Evolutionary conservation across 192 early-diverging fungal genomes (phyloP).

Genomic region (Coemansia sp.): DNA sequence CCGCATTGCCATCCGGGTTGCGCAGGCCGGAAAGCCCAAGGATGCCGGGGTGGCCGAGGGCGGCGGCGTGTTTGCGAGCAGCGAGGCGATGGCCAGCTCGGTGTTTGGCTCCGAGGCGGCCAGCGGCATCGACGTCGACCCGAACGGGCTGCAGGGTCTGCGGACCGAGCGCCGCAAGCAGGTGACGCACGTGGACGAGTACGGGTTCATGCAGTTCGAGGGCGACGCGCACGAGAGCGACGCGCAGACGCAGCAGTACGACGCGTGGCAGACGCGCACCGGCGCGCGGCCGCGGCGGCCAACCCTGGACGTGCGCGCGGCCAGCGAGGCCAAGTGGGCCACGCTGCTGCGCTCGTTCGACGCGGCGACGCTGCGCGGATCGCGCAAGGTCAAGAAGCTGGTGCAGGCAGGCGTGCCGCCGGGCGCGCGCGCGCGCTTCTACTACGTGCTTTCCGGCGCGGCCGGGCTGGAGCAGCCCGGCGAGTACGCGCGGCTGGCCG

Average conservation of each 20-base stretch:
- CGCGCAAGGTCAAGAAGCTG: conserved; percentile 50
- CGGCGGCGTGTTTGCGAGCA: conserved; percentile 9
- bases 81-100: conserved; percentile 17
- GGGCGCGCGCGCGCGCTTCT: conserved; percentile 28
- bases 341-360: conserved; percentile 39
- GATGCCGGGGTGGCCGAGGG: background rate
- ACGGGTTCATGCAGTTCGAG: conserved; percentile 46
- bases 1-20: conserved; percentile 47
- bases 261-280: conserved; percentile 20
- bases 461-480: conserved; percentile 7
- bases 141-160: conserved; percentile 36
- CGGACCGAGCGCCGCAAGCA: conserved; percentile 41
- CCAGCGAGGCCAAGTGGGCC: conserved; percentile 32
- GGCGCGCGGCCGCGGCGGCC: conserved; percentile 1
- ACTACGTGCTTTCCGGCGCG: conserved; percentile 40
- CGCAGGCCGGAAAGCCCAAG: background rate
- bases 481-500: conserved; percentile 32
- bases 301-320: conserved; percentile 5
- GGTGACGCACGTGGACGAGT: conserved; percentile 34
- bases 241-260: conserved; percentile 29
- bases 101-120: conserved; percentile 17
- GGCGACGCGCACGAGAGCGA: conserved; percentile 16
- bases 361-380: conserved; percentile 26
- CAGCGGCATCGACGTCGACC: conserved; percentile 28
- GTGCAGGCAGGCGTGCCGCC: conserved; percentile 41